phyloP scores from a whole-genome alignment of 148 eudicot genomes.

The Diospyros kaki region DNA sequence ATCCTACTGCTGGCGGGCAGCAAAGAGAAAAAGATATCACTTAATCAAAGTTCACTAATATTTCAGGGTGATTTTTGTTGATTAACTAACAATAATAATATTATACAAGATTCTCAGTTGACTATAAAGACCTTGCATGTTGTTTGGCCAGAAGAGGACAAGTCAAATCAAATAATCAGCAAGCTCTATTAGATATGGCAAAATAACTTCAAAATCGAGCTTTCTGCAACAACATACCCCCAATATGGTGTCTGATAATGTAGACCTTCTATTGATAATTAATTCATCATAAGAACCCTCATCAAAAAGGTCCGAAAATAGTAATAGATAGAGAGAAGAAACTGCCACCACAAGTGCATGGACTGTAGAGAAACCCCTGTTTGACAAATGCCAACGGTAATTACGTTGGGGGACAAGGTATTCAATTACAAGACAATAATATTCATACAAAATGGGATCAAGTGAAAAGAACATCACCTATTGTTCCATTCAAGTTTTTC shows the following conservation, averaged over 20 bases:
- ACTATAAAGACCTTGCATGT: neutral
- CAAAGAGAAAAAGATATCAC: neutral
- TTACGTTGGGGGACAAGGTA: conserved; percentile 9
- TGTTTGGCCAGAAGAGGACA: neutral
- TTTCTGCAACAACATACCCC: conserved; percentile 34
- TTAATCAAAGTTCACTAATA: neutral
- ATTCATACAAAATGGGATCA: neutral
- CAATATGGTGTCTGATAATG: conserved; percentile 36
- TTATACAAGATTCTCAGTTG: neutral
- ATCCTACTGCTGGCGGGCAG: neutral
- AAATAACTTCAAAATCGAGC: neutral
- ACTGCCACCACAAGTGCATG: conserved; percentile 44
- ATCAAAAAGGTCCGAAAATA: conserved; percentile 36
- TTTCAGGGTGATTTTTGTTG: neutral
- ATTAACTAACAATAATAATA: neutral
- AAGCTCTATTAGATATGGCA: too few species aligned
- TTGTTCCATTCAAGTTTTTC: conserved; percentile 50
- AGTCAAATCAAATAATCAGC: too few species aligned
- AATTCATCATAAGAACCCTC: conserved; percentile 16
- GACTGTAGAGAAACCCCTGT: conserved; percentile 58
- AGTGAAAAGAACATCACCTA: conserved; percentile 23
- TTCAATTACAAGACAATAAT: neutral
- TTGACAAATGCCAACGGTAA: neutral
- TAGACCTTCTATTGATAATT: conserved; percentile 33
- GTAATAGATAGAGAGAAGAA: conserved; percentile 44